A percentile compares a stretch with the other conserved stretches of the same genome.
Conservation (phyloP, 148 eudicot species). For the Silene latifolia region DNA sequence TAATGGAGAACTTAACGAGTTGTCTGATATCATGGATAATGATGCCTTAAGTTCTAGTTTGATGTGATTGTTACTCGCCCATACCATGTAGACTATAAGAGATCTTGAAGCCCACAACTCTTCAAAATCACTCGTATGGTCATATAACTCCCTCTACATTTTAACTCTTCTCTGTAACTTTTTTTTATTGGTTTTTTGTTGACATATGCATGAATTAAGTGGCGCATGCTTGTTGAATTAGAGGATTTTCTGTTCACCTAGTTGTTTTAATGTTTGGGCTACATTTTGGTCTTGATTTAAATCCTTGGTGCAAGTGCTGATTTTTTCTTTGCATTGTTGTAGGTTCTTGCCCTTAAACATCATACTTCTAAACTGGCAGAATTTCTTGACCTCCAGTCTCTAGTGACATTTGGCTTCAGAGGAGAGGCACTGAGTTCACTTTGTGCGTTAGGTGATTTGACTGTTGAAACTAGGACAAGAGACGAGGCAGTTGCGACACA, state of each 20-base stretch:
- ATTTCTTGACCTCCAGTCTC: conserved; percentile 85
- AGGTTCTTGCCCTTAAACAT: conserved; percentile 92
- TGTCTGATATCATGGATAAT: background rate
- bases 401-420: conserved; percentile 87
- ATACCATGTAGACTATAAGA: background rate
- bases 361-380: conserved; percentile 89
- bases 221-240: background rate
- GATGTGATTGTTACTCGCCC: background rate
- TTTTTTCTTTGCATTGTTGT: conserved; percentile 20
- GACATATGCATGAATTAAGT: too few species aligned
- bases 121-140: background rate
- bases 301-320: background rate
- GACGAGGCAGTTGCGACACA: conserved; percentile 82
- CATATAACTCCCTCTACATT: background rate
- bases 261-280: background rate
- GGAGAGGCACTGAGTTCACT: conserved; percentile 98
- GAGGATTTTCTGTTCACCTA: background rate
- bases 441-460: conserved; percentile 75
- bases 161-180: background rate
- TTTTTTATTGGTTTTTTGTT: too few species aligned
- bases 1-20: too few species aligned
- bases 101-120: background rate
- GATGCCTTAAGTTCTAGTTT: too few species aligned
- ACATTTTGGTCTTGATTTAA: background rate
- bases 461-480: conserved; percentile 81